These are phyloP conservation scores for Umbellularia californica DNA, from an alignment of 164 flowering plant genomes.

Conservation along the genomic window DNA sequence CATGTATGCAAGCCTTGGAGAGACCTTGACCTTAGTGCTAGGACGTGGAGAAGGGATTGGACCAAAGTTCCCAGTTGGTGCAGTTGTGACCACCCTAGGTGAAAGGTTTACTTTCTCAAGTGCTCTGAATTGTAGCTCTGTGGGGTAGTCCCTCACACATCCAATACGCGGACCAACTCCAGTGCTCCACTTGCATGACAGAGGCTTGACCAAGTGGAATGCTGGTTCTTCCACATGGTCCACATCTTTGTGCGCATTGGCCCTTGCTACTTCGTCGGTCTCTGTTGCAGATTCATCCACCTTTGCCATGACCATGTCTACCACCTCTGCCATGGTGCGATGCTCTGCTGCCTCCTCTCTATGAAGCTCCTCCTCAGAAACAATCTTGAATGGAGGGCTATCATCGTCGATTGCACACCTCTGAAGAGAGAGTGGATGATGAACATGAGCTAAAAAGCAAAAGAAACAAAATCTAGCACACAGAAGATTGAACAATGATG, in stretches of 20 bases:
- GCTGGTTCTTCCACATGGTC: slow-evolving; percentile 18
- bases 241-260: background rate
- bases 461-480: too few species aligned
- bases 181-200: slow-evolving; percentile 74
- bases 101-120: slow-evolving; percentile 75
- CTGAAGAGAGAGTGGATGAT: slow-evolving; percentile 30
- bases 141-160: slow-evolving; percentile 77
- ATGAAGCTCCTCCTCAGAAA: slow-evolving; percentile 1
- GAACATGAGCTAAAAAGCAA: background rate
- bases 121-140: slow-evolving; percentile 60
- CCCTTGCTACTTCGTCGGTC: slow-evolving; percentile 2
- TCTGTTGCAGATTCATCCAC: background rate
- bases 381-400: slow-evolving; percentile 16
- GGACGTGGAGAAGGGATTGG: slow-evolving; percentile 88
- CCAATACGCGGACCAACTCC: slow-evolving; percentile 81
- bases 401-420: slow-evolving; percentile 57
- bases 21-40: slow-evolving; percentile 61
- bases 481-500: too few species aligned
- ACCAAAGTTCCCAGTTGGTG: slow-evolving; percentile 16
- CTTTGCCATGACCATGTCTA: background rate
- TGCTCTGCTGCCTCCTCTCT: slow-evolving; percentile 8
- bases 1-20: slow-evolving; percentile 77
- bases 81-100: slow-evolving; percentile 35
- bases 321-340: background rate
- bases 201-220: slow-evolving; percentile 34